Evolutionary conservation across 2,329 filamentous ascomycete genomes (phyloP).

Genomic region (Elsinoe necatrix): DNA sequence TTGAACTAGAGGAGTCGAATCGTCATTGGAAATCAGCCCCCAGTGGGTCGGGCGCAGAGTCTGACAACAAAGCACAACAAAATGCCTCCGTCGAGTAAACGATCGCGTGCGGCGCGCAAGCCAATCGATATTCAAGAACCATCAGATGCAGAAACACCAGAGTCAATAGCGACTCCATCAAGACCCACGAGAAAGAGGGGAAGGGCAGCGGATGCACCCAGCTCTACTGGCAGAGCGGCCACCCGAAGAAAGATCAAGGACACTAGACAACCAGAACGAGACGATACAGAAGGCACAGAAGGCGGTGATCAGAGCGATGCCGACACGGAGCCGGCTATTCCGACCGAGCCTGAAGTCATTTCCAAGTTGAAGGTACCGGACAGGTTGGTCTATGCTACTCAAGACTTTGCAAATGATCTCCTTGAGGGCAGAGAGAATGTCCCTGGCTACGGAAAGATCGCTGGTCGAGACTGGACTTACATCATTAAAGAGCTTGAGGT

Average conservation of each 20-base stretch:
- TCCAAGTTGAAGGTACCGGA: conserved; percentile 36
- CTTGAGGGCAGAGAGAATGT: conserved; percentile 39
- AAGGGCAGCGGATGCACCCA: conserved; percentile 28
- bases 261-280: conserved; percentile 24
- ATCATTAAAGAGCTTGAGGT: conserved; percentile 69
- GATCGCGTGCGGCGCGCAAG: conserved; percentile 18
- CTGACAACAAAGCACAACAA: conserved; percentile 10
- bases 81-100: conserved; percentile 18
- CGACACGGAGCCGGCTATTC: conserved; percentile 30
- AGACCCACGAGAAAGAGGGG: conserved; percentile 39
- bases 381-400: conserved; percentile 47
- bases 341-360: conserved; percentile 37
- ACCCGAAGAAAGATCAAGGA: conserved; percentile 30
- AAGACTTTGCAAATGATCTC: conserved; percentile 48
- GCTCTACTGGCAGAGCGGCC: conserved; percentile 19
- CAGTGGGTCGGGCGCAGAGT: background rate
- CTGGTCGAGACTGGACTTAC: conserved; percentile 75
- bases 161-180: conserved; percentile 41
- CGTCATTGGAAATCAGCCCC: background rate
- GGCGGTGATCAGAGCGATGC: conserved; percentile 32
- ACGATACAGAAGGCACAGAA: conserved; percentile 33
- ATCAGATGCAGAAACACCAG: conserved; percentile 37
- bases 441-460: conserved; percentile 70
- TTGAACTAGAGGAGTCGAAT: background rate
- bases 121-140: conserved; percentile 22